Base-by-base conservation (phyloP, 1,284 basidiomycete species). In the Sphagnurus paluster region DNA sequence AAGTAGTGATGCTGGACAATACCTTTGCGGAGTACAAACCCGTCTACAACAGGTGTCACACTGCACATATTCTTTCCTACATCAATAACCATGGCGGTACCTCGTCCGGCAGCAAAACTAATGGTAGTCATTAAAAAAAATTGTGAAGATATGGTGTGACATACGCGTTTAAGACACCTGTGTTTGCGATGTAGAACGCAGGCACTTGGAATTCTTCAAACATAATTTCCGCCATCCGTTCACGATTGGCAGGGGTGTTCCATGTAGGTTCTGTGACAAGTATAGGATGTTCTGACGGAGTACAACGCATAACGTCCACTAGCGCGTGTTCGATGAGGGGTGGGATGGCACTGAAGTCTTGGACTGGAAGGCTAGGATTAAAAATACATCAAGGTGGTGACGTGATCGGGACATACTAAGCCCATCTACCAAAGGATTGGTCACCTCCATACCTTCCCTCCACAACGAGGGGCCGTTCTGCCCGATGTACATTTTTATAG, bases 11-110 rank as follows among this genome's bases (percentile, higher is more conserved):
- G 19, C 9, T 29, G 14, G 36, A 34, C 50, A 23, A 30, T 62
- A 85, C 95, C 95, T 78, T 98, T 98, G 56, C 95, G 81, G 38
- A 99, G 79, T 28, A 99, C 96, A 60, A 99, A 99, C 0, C 97
- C 97, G 60, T 99, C 97, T 6, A 96, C 93, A 8, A 99, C 90
- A 1, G 97, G 97, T 1, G 93, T 93, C 13, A 97, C 91, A 52
- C 91, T 95, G 7, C 88, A 86, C 63, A 87, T 84, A 16, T 88
- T 82, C 53, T 92, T 86, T 4, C 97, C 97, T 33, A 99, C 80
- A 60, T 99, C 96, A 39, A 99, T 85, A 0, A 99, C 90, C 39
- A 99, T 75, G 2, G 96, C 94, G 23, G 95, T 95, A 1, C 94
- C 94, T 67, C 95, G 97, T 26, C 97, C 96, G 39, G 95, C 88